Evolutionary conservation across 768 basidiomycete species (phyloP).

Genomic region (Phanerodontia chrysosporium): DNA sequence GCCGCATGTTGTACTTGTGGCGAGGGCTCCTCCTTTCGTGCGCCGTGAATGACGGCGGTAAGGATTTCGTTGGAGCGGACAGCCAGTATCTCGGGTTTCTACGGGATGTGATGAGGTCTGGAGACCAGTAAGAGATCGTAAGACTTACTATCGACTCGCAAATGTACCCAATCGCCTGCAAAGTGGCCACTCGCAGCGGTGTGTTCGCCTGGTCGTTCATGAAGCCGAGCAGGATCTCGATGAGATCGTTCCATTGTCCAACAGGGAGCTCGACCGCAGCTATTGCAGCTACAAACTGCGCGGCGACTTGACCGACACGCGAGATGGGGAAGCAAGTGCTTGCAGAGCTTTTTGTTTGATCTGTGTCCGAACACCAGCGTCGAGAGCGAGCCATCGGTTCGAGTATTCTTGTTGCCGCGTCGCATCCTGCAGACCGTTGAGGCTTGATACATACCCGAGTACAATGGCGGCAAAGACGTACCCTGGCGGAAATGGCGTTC

Average conservation of each 20-base stretch:
- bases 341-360: slow-evolving; percentile 86
- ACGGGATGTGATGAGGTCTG: neutral
- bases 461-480: slow-evolving; percentile 37
- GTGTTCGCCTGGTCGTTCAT: slow-evolving; percentile 71
- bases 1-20: slow-evolving; percentile 90
- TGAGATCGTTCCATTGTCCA: slow-evolving; percentile 86
- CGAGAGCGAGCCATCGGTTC: slow-evolving; percentile 79
- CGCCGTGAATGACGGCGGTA: slow-evolving; percentile 97
- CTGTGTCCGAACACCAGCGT: slow-evolving; percentile 61
- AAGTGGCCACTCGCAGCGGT: slow-evolving; percentile 78
- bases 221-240: slow-evolving; percentile 83
- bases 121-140: neutral
- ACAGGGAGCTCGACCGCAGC: slow-evolving; percentile 89
- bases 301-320: slow-evolving; percentile 82
- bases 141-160: slow-evolving; percentile 90
- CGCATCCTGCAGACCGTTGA: slow-evolving; percentile 50
- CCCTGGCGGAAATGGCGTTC: slow-evolving; percentile 88
- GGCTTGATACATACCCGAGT: slow-evolving; percentile 14
- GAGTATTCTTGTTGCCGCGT: slow-evolving; percentile 72
- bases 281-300: slow-evolving; percentile 92
- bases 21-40: slow-evolving; percentile 91
- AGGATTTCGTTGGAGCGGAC: slow-evolving; percentile 94
- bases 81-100: slow-evolving; percentile 93
- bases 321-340: slow-evolving; percentile 70
- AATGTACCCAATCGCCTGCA: slow-evolving; percentile 95